Evolutionary conservation across 2,329 filamentous ascomycete genomes (phyloP).

Genomic region (Proliferodiscus dingleyae): DNA sequence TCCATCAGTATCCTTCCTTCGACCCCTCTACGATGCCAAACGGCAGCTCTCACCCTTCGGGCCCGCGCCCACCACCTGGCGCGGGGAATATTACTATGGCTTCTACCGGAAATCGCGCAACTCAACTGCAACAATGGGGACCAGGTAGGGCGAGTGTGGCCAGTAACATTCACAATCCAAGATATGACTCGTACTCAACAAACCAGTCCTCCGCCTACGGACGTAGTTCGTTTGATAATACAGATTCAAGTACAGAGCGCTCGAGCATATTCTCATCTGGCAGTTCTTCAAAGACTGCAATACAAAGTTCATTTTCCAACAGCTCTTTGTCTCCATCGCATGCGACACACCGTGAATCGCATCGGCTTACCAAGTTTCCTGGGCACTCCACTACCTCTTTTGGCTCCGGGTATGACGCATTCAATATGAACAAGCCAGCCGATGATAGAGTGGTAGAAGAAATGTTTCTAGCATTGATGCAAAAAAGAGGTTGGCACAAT

Average conservation of each 20-base stretch:
- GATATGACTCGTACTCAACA: constrained; percentile 60
- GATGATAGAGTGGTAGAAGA: constrained; percentile 83
- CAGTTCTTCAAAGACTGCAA: constrained; percentile 48
- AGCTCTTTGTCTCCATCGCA: constrained; percentile 39
- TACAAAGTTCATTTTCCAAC: constrained; percentile 52
- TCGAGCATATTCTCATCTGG: constrained; percentile 52
- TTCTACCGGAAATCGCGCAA: constrained; percentile 60
- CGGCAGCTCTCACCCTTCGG: constrained; percentile 52
- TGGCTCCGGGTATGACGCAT: constrained; percentile 31
- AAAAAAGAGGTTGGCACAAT: constrained; percentile 96
- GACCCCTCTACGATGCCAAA: constrained; percentile 49
- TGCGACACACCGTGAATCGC: constrained; percentile 42
- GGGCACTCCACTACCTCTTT: constrained; percentile 16
- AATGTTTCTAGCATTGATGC: constrained; percentile 91
- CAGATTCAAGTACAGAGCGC: constrained; percentile 56
- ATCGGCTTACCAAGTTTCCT: constrained; percentile 53
- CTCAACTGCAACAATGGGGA: constrained; percentile 77
- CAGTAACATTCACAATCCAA: constrained; percentile 48
- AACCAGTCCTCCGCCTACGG: constrained; percentile 27
- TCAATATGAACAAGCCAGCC: constrained; percentile 65
- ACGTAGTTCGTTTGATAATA: constrained; percentile 55
- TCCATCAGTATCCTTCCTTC: constrained; percentile 81
- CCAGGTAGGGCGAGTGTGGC: constrained; percentile 49
- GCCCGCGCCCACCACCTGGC: constrained; percentile 54
- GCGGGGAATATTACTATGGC: constrained; percentile 65